phyloP scores from a whole-genome alignment of 2,329 filamentous ascomycete genomes.

The Epichloe gansuensis region DNA sequence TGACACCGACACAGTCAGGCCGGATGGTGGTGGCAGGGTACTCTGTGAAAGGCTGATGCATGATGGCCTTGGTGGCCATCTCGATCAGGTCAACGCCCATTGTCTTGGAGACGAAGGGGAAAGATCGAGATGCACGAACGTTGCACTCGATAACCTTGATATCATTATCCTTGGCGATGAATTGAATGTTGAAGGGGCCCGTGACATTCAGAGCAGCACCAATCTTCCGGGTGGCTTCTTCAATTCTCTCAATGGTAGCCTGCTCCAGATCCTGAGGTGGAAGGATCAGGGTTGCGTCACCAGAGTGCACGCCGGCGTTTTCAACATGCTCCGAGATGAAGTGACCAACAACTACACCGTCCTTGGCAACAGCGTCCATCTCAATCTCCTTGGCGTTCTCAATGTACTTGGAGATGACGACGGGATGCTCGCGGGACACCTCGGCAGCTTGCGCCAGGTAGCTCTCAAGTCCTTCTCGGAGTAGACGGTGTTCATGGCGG shows the following conservation, averaged over 20 bases:
- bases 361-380: constrained; percentile 93
- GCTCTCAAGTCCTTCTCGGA: constrained; percentile 79
- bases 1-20: constrained; percentile 81
- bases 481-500: constrained; percentile 99
- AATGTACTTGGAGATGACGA: constrained; percentile 99
- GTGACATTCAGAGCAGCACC: constrained; percentile 89
- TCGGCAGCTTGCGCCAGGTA: constrained; percentile 86
- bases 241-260: constrained; percentile 82
- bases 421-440: constrained; percentile 88
- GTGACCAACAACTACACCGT: constrained; percentile 82
- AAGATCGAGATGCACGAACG: constrained; percentile 87
- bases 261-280: constrained; percentile 86
- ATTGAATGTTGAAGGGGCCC: constrained; percentile 97
- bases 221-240: constrained; percentile 92
- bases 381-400: constrained; percentile 99
- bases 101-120: constrained; percentile 97
- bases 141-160: constrained; percentile 99
- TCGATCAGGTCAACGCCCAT: constrained; percentile 97
- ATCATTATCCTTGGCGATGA: constrained; percentile 98
- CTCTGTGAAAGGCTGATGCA: constrained; percentile 66
- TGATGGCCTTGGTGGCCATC: constrained; percentile 96
- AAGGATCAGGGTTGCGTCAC: constrained; percentile 89
- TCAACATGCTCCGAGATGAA: constrained; percentile 99
- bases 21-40: constrained; percentile 71
- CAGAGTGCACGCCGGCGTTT: constrained; percentile 96